Percentiles rank a stretch among this genome's conserved stretches.
These are phyloP conservation scores for Candida dajiaensis DNA, from an alignment of 805 yeast genomes.

Conservation along the genomic window DNA sequence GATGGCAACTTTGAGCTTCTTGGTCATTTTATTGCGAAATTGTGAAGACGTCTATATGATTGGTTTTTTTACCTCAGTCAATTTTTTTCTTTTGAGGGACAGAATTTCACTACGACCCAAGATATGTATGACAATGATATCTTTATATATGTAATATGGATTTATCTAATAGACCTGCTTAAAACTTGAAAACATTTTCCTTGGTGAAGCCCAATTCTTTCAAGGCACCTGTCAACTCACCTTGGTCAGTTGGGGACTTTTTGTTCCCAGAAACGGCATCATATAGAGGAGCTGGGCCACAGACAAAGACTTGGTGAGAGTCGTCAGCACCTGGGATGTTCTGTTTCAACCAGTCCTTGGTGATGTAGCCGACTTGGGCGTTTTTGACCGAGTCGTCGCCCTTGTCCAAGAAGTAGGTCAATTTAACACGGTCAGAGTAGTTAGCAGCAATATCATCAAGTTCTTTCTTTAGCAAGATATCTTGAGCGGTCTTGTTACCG, in stretches of 20 bases:
- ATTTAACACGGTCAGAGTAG: constrained; percentile 72
- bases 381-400: constrained; percentile 36
- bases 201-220: constrained; percentile 83
- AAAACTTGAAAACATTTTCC: constrained; percentile 87
- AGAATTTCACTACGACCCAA: neutral
- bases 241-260: constrained; percentile 86
- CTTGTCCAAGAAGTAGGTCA: constrained; percentile 77
- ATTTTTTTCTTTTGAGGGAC: no score
- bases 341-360: constrained; percentile 62
- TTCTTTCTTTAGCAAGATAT: constrained; percentile 74
- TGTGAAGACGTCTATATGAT: no score
- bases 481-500: constrained; percentile 74
- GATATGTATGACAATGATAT: no score
- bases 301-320: constrained; percentile 72
- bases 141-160: neutral
- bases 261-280: constrained; percentile 82
- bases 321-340: constrained; percentile 63
- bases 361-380: constrained; percentile 69
- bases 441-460: constrained; percentile 61
- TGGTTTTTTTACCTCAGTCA: no score
- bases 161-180: constrained; percentile 13
- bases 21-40: neutral
- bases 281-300: constrained; percentile 95
- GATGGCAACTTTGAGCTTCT: constrained; percentile 46
- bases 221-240: constrained; percentile 85